Base-by-base conservation (phyloP, 2,329 filamentous ascomycete genomes). In the Corinectria fuckeliana region DNA sequence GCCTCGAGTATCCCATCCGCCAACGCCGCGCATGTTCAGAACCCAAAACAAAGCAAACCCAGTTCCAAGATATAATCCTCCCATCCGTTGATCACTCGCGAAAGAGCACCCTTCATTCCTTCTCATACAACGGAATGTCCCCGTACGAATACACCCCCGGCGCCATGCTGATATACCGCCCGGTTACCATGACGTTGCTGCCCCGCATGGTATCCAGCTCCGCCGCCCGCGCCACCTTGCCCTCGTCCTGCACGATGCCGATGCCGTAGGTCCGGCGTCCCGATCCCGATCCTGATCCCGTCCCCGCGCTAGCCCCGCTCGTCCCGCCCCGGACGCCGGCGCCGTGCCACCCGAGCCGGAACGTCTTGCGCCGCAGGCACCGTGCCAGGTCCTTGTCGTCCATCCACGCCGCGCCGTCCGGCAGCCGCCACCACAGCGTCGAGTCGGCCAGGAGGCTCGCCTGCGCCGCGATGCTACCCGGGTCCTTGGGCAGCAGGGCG, bases 381-480 rank as follows among this genome's bases (percentile, higher is more conserved):
- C 66, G 49, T 9, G 61, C 66, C n/a, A 72, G 48, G 32, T 67
- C 61, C 14, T 64, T 60, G 20, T 72, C 68, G n/a, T 62, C 51
- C 62, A 72, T 67, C 67, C 69, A 71, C 28, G 70, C 68, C 8
- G 64, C 66, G 20, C 71, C 71, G 13, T 64, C 57, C 3, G 71
- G 71, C 6, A 72, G 54, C 20, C 70, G 65, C 60, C 64, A 68
- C 69, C 69, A 71, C 16, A 71, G 16, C 6, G 66, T 67, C 28
- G 70, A 72, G 63, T 71, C 69, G 4, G 67, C 67, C 20, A 72
- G 59, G 32, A 72, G 66, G 55, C 70, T 72, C 21, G 68, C 71
- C 50, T 67, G 68, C 9, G 70, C 70, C 9, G 70, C 71, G 23
- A 72, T 70, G 28, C 70, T 72, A 8, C 71, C 65, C 2, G 71